Evolutionary conservation across 2,329 filamentous ascomycete species (phyloP), one percentile per base, ranked within the genome.

Genomic region (Fusarium nelsonii): DNA sequence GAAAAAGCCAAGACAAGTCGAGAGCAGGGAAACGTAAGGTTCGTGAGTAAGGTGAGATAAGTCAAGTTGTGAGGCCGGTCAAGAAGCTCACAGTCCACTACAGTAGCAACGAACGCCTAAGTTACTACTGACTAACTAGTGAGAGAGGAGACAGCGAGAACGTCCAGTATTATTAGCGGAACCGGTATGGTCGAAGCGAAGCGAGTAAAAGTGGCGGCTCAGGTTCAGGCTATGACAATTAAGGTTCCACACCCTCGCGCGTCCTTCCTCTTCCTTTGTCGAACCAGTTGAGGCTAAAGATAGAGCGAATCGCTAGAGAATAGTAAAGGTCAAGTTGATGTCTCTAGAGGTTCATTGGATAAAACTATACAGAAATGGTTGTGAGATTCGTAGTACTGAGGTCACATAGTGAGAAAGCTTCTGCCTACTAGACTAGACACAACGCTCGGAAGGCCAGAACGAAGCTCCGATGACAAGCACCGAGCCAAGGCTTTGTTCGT

Each of bases 171-270:
- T 51, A 28, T 51, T 49, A 65, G 69, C 59, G 63, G 58, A 69
- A 69, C 70, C 70, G 69, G 70, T 71, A 51, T 39, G 48, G 48
- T 51, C 23, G 68, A 72, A 72, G 69, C 58, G 63, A 70, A 62
- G 61, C 53, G 57, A 67, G 58, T 32, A 69, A 49, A 58, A 36
- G 72, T 74, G 70, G 68, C 65, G 72, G 70, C 66, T 64, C 63
- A 62, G 58, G 69, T 39, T 58, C 54, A 60, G 54, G 43, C 54
- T 50, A 60, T 32, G 41, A n/a, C 39, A 65, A 65, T 51, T 71
- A 72, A 74, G 72, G 72, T 74, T 74, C 66, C 72, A 74, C 72
- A 64, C 72, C 72, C 69, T 40, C 51, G 52, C 32, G 34, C 20
- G 20, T 16, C 8, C 9, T 41, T 67, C 70, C 61, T 41, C 32